Evolutionary conservation across 2,329 filamentous ascomycete genomes (phyloP), one percentile per base, ranked within the genome.

Genomic region (Calonectria honghensis): DNA sequence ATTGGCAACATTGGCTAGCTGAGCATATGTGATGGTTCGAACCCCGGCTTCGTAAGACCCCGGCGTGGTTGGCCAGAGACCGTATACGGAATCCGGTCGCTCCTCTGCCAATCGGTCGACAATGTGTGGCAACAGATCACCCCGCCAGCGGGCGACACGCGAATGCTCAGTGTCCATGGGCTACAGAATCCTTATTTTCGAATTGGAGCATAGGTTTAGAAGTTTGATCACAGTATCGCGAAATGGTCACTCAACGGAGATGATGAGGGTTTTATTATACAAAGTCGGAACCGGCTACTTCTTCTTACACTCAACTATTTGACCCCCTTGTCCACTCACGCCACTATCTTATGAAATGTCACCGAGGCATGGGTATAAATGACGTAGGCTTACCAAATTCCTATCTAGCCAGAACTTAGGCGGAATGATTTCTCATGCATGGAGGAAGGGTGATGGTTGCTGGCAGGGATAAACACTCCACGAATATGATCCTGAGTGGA

Each of bases 1-100:
- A 20, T 65, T 65, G 3, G 32, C 39, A 48, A 24, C 39, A n/a
- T 65, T 65, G 27, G 61, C 61, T 5, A 65, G 61, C 61, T 65
- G 29, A 9, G 39, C 24, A n/a, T 65, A 65, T 13, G 61, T 65
- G 39, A 65, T 29, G 18, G 61, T 32, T 14, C 27, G 39, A 31
- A 65, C 16, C 9, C 61, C 61, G 1, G 39, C 61, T 16, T 65
- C 39, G 18, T 45, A 45, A 10, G 61, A 48, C 18, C 18, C 18
- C 6, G 59, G 59, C 1, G 24, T 14, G 29, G 29, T 27, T 20
- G 61, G 61, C 61, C 61, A 65, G 14, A 65, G 27, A 16, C 61
- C 61, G 31, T 32, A 65, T 27, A 65, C 61, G 18, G 61, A 65
- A 35, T 50, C 61, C 9, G 61, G 61, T 10, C 27, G 27, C 27